phyloP scores from a whole-genome alignment of 495 filamentous ascomycete genomes.

The Penicillium robsamsonii region DNA sequence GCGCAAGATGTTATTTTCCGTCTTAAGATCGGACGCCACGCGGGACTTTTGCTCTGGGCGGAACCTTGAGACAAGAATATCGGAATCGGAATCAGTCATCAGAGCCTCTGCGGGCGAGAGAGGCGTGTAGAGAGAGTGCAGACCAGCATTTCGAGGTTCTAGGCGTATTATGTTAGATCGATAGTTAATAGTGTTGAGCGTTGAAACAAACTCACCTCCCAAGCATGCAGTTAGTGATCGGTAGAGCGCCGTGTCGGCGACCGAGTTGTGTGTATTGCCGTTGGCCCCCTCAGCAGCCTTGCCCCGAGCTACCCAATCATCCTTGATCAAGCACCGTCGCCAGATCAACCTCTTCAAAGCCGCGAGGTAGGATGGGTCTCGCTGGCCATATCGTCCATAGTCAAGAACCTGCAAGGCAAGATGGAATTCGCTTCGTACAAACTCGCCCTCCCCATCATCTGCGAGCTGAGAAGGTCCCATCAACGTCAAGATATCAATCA shows the following conservation, averaged over 20 bases:
- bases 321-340: conserved; percentile 74
- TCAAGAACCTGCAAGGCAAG: conserved; percentile 67
- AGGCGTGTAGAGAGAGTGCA: conserved; percentile 37
- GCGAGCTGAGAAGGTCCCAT: conserved; percentile 42
- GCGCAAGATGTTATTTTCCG: conserved; percentile 52
- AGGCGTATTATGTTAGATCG: conserved; percentile 5
- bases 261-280: conserved; percentile 21
- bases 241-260: conserved; percentile 33
- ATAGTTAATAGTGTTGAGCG: not conserved
- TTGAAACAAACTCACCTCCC: conserved; percentile 27
- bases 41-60: conserved; percentile 47
- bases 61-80: conserved; percentile 55
- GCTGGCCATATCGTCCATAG: conserved; percentile 49
- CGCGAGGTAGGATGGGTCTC: conserved; percentile 49
- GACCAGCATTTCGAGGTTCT: conserved; percentile 19
- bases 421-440: conserved; percentile 60
- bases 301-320: conserved; percentile 66
- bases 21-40: conserved; percentile 50
- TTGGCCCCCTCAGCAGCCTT: conserved; percentile 31
- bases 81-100: conserved; percentile 48
- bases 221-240: conserved; percentile 33
- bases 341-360: conserved; percentile 70
- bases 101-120: conserved; percentile 50
- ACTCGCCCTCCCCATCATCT: conserved; percentile 35
- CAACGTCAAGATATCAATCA: conserved; percentile 83